Percentiles rank a stretch among this genome's conserved stretches.
phyloP scores from a whole-genome alignment of 768 basidiomycete species.

The Amanita pallidorosea region DNA sequence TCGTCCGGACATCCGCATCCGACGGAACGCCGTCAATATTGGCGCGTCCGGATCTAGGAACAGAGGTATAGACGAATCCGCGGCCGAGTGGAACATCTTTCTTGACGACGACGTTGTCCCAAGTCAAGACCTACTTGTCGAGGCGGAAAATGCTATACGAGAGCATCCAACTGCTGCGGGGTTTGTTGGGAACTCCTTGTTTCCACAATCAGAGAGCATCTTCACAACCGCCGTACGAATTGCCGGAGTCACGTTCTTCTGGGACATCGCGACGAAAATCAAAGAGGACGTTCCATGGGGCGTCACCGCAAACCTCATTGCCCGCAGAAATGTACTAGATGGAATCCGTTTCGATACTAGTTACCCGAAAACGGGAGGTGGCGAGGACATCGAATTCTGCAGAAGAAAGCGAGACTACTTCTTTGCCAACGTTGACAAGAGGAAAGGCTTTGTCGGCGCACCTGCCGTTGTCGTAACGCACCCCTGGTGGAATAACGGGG shows the following conservation, averaged over 20 bases:
- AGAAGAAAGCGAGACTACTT: constrained; percentile 31
- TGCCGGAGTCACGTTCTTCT: constrained; percentile 49
- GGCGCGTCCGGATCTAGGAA: constrained; percentile 49
- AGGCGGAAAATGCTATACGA: constrained; percentile 37
- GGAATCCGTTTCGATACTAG: constrained; percentile 31
- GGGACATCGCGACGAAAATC: constrained; percentile 47
- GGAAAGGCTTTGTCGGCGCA: constrained; percentile 36
- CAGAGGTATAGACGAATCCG: constrained; percentile 40
- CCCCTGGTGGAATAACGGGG: constrained; percentile 46
- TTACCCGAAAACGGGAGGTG: constrained; percentile 56
- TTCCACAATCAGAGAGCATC: constrained; percentile 35
- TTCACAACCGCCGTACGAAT: constrained; percentile 47
- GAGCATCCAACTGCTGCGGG: constrained; percentile 36
- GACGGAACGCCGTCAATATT: constrained; percentile 32
- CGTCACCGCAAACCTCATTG: constrained; percentile 48
- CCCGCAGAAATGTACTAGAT: constrained; percentile 32
- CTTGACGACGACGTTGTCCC: constrained; percentile 51
- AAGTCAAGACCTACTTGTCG: constrained; percentile 26
- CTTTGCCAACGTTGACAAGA: constrained; percentile 14
- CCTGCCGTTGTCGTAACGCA: constrained; percentile 40
- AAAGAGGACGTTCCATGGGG: constrained; percentile 46
- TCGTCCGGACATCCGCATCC: constrained; percentile 42
- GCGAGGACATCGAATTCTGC: constrained; percentile 54
- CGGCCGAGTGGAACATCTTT: constrained; percentile 48
- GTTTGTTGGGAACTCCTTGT: constrained; percentile 40